These are phyloP conservation scores for Trypanosoma platydactyli DNA, from an alignment of 208 protist species.

Conservation along the genomic window DNA sequence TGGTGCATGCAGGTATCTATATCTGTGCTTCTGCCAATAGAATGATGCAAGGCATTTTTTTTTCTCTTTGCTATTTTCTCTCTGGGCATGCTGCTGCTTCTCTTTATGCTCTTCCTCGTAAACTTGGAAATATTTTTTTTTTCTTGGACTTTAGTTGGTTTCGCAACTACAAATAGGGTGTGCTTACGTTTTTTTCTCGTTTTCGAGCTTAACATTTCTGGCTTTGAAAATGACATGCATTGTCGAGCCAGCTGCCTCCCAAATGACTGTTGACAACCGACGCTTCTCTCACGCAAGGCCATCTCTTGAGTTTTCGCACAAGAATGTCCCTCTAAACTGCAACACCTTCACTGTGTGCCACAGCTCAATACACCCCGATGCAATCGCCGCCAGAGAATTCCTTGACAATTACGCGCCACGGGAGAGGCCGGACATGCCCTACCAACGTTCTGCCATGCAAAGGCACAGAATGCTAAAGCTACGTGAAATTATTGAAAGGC, in stretches of 20 bases:
- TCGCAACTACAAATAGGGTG: no score
- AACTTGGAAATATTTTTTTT: slow-evolving; percentile 19
- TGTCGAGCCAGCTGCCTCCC: background rate
- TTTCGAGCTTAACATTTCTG: background rate
- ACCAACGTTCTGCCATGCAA: slow-evolving; percentile 34
- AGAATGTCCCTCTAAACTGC: background rate
- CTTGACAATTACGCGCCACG: slow-evolving; percentile 2
- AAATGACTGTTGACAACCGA: background rate
- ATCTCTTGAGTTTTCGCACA: background rate
- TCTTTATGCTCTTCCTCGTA: slow-evolving; percentile 11
- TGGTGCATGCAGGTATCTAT: no score
- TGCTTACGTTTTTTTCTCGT: slow-evolving; percentile 17
- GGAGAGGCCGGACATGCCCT: slow-evolving; percentile 34
- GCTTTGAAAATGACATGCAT: slow-evolving; percentile 7
- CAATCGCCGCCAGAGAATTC: background rate
- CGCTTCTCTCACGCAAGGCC: slow-evolving; percentile 4
- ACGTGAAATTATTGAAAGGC: slow-evolving; percentile 45
- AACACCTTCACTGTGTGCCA: slow-evolving; percentile 58
- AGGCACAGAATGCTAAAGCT: slow-evolving; percentile 25
- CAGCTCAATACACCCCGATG: slow-evolving; percentile 33
- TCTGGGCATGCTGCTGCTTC: no score
- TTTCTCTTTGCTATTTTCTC: no score
- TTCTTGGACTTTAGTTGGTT: no score
- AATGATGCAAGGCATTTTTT: no score
- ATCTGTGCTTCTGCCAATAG: no score